Conservation (phyloP, 208 protist species). For the Leishmania guyanensis region DNA sequence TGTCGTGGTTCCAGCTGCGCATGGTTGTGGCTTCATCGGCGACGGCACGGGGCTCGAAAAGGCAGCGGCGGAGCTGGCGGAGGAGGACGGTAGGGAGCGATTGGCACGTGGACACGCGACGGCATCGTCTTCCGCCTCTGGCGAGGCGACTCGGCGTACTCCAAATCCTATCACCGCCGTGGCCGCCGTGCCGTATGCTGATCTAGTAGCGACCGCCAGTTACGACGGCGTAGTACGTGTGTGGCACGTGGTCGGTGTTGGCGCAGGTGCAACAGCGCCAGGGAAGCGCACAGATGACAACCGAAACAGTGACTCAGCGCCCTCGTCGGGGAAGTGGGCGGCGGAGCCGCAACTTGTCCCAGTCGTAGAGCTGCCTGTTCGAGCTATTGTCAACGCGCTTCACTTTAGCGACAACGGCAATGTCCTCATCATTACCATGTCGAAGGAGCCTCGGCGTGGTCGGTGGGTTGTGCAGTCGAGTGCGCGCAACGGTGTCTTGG, state of each 20-base stretch:
- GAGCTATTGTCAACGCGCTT: slow-evolving; percentile 77
- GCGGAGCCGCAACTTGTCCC: slow-evolving; percentile 40
- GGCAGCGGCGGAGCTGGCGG: slow-evolving; percentile 37
- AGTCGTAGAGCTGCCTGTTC: slow-evolving; percentile 69
- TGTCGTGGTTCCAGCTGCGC: slow-evolving; percentile 56
- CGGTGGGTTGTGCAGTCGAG: slow-evolving; percentile 82
- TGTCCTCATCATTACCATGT: slow-evolving; percentile 56
- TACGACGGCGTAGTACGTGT: slow-evolving; percentile 88
- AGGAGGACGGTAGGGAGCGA: slow-evolving; percentile 18
- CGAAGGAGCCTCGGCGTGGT: slow-evolving; percentile 83
- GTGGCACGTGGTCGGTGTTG: slow-evolving; percentile 59
- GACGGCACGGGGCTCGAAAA: slow-evolving; percentile 89
- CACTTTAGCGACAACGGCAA: slow-evolving; percentile 59
- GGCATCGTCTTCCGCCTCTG: slow-evolving; percentile 6
- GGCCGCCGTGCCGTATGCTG: slow-evolving; percentile 80
- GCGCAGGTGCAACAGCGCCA: slow-evolving; percentile 21
- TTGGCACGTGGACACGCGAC: background rate
- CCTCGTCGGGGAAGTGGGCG: background rate
- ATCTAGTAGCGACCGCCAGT: slow-evolving; percentile 83
- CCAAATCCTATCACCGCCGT: slow-evolving; percentile 89
- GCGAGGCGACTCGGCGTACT: slow-evolving; percentile 17
- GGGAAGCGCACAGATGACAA: slow-evolving; percentile 16
- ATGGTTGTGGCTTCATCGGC: slow-evolving; percentile 78
- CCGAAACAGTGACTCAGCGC: background rate
- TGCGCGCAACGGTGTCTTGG: slow-evolving; percentile 74